Conservation (phyloP, 2,329 filamentous ascomycete genomes). For the Mollisiaceae sp. region DNA sequence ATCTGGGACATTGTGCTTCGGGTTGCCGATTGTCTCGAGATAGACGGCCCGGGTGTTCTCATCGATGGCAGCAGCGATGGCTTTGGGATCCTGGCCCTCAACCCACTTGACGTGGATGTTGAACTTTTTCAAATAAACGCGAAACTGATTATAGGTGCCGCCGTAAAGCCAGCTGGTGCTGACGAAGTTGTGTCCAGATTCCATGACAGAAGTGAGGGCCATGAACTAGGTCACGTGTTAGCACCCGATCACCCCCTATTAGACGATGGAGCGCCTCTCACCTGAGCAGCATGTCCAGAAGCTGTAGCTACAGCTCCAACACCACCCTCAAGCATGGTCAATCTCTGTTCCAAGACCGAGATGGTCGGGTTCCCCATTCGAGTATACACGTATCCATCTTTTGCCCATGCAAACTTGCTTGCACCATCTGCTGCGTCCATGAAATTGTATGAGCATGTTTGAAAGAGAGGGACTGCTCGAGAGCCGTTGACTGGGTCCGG, state of each 20-base stretch:
- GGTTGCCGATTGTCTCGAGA: slow-evolving; percentile 71
- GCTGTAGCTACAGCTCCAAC: slow-evolving; percentile 66
- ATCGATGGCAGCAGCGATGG: slow-evolving; percentile 65
- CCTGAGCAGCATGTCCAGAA: slow-evolving; percentile 63
- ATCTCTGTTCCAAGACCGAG: slow-evolving; percentile 67
- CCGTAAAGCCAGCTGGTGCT: slow-evolving; percentile 69
- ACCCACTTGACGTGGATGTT: slow-evolving; percentile 70
- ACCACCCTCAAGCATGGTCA: slow-evolving; percentile 70
- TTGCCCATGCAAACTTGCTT: slow-evolving; percentile 71
- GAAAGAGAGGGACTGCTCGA: slow-evolving; percentile 72
- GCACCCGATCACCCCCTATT: neutral
- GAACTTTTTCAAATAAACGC: slow-evolving; percentile 65
- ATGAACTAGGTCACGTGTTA: slow-evolving; percentile 58
- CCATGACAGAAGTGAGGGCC: slow-evolving; percentile 65
- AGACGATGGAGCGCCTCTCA: neutral
- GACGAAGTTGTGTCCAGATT: slow-evolving; percentile 69
- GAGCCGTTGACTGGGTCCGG: slow-evolving; percentile 68
- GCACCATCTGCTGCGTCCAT: slow-evolving; percentile 73
- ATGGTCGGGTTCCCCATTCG: slow-evolving; percentile 48
- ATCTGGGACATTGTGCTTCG: slow-evolving; percentile 70
- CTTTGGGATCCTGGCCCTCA: slow-evolving; percentile 61
- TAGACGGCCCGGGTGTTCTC: slow-evolving; percentile 70
- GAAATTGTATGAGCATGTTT: slow-evolving; percentile 70
- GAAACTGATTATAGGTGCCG: slow-evolving; percentile 71
- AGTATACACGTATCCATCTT: slow-evolving; percentile 75